phyloP scores from a whole-genome alignment of 257 asterid genomes.

The Parsonsia alboflavescens region DNA sequence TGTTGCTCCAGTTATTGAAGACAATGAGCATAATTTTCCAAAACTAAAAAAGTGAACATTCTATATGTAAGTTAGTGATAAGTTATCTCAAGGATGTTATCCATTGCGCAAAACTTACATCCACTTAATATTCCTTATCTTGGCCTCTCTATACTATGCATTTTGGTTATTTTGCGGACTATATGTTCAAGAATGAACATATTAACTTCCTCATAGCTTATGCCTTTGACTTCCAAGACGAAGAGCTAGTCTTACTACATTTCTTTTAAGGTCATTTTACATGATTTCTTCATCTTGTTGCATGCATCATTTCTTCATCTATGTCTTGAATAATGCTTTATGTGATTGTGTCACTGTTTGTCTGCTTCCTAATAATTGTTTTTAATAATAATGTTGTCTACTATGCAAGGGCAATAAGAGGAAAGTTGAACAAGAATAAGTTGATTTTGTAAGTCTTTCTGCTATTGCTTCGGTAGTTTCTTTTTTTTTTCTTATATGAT shows the following conservation, averaged over 20 bases:
- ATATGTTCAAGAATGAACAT: constrained; percentile 95
- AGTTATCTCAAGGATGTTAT: constrained; percentile 11
- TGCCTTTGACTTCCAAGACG: constrained; percentile 88
- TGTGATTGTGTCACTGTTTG: background rate
- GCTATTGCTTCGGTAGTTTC: background rate
- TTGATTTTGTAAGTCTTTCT: constrained; percentile 6
- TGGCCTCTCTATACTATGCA: constrained; percentile 26
- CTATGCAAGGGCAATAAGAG: constrained; percentile 84
- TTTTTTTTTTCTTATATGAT: background rate
- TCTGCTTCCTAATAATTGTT: constrained; percentile 26
- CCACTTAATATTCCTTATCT: too few relatives aligned
- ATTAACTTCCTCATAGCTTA: constrained; percentile 80
- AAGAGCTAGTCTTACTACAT: constrained; percentile 94
- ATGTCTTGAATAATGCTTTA: background rate
- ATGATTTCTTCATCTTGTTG: constrained; percentile 17
- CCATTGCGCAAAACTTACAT: constrained; percentile 7
- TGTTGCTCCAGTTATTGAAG: constrained; percentile 89
- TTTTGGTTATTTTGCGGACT: constrained; percentile 61
- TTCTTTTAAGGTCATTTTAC: constrained; percentile 75
- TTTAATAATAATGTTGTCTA: constrained; percentile 26
- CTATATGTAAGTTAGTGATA: constrained; percentile 64
- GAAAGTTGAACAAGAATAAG: constrained; percentile 90
- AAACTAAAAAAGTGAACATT: constrained; percentile 78
- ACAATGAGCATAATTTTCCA: constrained; percentile 98
- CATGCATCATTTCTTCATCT: constrained; percentile 7